Percentiles rank a stretch among this genome's conserved stretches.
Evolutionary conservation across 2,329 filamentous ascomycete genomes (phyloP).

Genomic region (Rosellinia necatrix): DNA sequence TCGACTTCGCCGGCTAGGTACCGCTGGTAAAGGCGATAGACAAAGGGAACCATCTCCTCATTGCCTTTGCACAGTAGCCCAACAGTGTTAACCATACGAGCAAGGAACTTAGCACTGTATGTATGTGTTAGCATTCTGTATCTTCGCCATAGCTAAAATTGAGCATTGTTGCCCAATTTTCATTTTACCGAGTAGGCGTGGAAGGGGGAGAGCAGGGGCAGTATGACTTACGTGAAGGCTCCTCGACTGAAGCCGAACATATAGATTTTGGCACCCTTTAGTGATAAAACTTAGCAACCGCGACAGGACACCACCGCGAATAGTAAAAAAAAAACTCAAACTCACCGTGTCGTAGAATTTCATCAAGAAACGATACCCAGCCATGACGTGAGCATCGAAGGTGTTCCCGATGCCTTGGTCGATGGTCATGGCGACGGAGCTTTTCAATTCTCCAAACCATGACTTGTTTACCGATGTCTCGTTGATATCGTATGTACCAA

Average conservation of each 20-base stretch:
- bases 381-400: constrained; percentile 57
- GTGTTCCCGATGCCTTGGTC: constrained; percentile 52
- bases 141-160: not conserved
- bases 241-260: constrained; percentile 60
- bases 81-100: constrained; percentile 55
- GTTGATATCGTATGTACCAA: constrained; percentile 54
- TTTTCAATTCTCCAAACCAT: constrained; percentile 41
- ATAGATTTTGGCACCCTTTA: constrained; percentile 54
- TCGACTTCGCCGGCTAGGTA: constrained; percentile 47
- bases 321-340: no score
- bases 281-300: not conserved
- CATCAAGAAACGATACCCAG: constrained; percentile 60
- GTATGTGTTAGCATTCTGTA: not conserved
- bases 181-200: not conserved
- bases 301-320: not conserved
- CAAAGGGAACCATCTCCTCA: constrained; percentile 59
- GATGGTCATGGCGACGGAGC: constrained; percentile 45
- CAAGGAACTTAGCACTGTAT: constrained; percentile 51
- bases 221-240: constrained; percentile 47
- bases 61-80: constrained; percentile 57
- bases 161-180: no score
- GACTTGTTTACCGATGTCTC: constrained; percentile 48
- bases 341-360: constrained; percentile 50
- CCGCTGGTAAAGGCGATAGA: constrained; percentile 50
- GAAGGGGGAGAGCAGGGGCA: not conserved